A percentile compares a stretch with the other conserved stretches of the same genome.
Evolutionary conservation across 75 land plant species (phyloP).

Genomic region (Picea sitchensis): DNA sequence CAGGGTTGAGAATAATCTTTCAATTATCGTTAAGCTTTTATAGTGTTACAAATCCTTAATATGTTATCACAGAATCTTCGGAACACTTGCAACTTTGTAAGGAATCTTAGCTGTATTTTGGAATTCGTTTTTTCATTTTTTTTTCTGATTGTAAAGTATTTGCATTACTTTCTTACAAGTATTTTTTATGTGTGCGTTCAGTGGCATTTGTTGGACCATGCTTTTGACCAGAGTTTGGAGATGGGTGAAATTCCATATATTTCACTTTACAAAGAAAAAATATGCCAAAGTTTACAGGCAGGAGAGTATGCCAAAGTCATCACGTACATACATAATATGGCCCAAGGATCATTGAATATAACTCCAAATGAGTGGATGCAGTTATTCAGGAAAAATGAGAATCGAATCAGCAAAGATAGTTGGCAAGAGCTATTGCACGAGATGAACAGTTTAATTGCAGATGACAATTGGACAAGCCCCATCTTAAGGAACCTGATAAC

Average conservation of each 20-base stretch:
- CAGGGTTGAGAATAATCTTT: neutral
- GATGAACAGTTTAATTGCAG: constrained; percentile 5
- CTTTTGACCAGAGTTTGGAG: constrained; percentile 50
- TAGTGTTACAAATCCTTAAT: neutral
- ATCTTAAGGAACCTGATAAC: constrained; percentile 24
- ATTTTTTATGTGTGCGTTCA: constrained; percentile 14
- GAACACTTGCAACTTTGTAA: neutral
- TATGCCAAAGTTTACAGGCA: constrained; percentile 34
- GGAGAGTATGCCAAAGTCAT: constrained; percentile 31
- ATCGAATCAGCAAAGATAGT: constrained; percentile 18
- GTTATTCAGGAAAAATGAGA: constrained; percentile 23
- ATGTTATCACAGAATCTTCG: neutral
- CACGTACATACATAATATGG: constrained; percentile 34
- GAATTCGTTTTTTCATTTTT: neutral
- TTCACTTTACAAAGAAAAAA: constrained; percentile 50
- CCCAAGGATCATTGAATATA: constrained; percentile 42
- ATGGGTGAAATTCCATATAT: constrained; percentile 52
- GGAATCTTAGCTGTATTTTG: neutral
- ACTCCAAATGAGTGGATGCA: constrained; percentile 56
- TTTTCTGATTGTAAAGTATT: neutral
- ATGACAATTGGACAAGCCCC: constrained; percentile 21
- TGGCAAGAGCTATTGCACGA: constrained; percentile 23
- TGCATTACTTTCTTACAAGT: neutral
- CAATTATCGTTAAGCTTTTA: neutral
- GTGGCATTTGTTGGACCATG: constrained; percentile 67